These are phyloP conservation scores for Paecilomyces sp. DNA, from an alignment of 2,329 filamentous ascomycete species.

Conservation along the genomic window DNA sequence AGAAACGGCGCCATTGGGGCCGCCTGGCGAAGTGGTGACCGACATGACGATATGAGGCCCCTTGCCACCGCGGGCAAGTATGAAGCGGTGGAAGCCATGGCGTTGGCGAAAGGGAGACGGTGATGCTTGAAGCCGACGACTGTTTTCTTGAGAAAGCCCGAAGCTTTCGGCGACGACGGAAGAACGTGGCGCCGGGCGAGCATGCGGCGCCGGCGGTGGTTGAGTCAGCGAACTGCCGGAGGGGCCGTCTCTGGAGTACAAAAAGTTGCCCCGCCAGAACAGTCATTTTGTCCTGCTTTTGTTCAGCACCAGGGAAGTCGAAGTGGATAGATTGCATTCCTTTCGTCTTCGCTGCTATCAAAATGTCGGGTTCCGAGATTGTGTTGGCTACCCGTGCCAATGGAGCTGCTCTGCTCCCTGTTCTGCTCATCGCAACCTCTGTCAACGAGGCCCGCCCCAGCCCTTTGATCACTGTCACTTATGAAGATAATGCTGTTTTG, in stretches of 20 bases:
- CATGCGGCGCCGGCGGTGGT: background rate
- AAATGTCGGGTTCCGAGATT: conserved; percentile 26
- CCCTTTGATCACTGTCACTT: conserved; percentile 28
- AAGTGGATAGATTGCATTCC: background rate
- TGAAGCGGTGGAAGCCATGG: conserved; percentile 29
- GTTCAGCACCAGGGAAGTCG: background rate
- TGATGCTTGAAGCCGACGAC: background rate
- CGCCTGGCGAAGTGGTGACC: conserved; percentile 18
- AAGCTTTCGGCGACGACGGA: conserved; percentile 20
- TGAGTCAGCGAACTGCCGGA: background rate
- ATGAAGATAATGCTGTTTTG: conserved; percentile 30
- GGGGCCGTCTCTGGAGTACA: background rate
- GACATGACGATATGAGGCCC: conserved; percentile 25
- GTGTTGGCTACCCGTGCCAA: conserved; percentile 34
- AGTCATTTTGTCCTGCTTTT: background rate
- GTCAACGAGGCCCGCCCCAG: conserved; percentile 30
- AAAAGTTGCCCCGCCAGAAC: background rate
- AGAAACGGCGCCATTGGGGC: conserved; percentile 24
- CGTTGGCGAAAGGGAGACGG: conserved; percentile 2
- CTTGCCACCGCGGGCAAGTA: conserved; percentile 28
- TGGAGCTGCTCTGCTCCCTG: conserved; percentile 33
- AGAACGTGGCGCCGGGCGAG: conserved; percentile 19
- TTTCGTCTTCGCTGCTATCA: conserved; percentile 8
- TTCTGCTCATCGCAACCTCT: conserved; percentile 32
- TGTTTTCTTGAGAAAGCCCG: conserved; percentile 21